A percentile compares a stretch with the other conserved stretches of the same genome.
Evolutionary conservation across 148 eudicot genomes (phyloP).

Genomic region (Camellia lanceoleosa): DNA sequence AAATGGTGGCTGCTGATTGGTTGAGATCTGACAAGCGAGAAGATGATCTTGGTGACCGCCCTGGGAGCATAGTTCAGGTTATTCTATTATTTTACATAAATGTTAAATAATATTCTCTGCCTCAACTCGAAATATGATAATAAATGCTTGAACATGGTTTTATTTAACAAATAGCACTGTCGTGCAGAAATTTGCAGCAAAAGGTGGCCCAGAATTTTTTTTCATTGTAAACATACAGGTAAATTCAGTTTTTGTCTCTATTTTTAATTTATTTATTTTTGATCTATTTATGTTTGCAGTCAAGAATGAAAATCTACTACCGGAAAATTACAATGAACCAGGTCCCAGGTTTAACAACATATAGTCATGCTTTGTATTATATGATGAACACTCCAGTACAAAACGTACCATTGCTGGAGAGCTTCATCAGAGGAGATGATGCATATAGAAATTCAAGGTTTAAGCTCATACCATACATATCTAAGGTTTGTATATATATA

Average conservation of each 20-base stretch:
- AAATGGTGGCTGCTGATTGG: constrained; percentile 76
- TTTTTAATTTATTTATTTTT: not conserved
- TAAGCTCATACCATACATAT: constrained; percentile 70
- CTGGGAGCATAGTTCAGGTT: constrained; percentile 66
- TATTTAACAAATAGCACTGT: not conserved
- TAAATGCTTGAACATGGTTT: no score
- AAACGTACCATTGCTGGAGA: constrained; percentile 53
- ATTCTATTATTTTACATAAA: constrained; percentile 6
- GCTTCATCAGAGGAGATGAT: constrained; percentile 59
- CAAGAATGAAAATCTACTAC: not conserved
- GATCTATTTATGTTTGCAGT: not conserved
- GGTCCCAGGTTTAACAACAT: constrained; percentile 73
- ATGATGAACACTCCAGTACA: constrained; percentile 54
- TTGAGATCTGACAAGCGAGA: constrained; percentile 62
- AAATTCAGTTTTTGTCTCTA: not conserved
- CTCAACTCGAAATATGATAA: not conserved
- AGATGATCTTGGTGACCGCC: constrained; percentile 68
- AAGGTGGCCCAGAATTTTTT: constrained; percentile 65
- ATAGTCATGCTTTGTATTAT: constrained; percentile 60
- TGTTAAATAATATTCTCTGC: not conserved
- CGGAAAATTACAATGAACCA: constrained; percentile 15
- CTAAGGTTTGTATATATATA: constrained; percentile 37
- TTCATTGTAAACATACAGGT: constrained; percentile 71
- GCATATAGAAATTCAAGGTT: constrained; percentile 70
- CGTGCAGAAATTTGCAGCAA: constrained; percentile 58